Evolutionary conservation across 768 basidiomycete species (phyloP), one percentile per base, ranked within the genome.

Genomic region (Cystobasidiopsis lactophilus): DNA sequence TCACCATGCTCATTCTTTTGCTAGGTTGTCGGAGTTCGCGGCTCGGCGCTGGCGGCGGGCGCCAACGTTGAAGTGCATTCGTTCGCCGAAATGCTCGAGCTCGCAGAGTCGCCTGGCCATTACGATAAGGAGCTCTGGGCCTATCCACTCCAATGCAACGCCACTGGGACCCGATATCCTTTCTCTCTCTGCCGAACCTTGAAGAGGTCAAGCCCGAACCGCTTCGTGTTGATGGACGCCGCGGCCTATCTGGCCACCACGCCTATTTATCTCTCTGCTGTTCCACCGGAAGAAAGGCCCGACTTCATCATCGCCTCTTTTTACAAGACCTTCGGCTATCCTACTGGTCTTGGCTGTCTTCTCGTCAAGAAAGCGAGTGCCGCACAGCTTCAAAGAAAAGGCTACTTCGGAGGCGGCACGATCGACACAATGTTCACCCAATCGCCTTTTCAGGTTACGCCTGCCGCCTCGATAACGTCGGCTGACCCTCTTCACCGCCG

Each of bases 291-390:
- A 0, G 53, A 55, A 2, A 58, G 57, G 9, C 63, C 63, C 2
- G 63, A 62, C 40, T 60, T 59, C 19, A 24, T 64, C 47, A 57
- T 53, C 21, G 56, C 54, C 21, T 58, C 56, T 4, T 58, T 59
- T 18, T 64, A 64, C 61, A 64, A 64, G 52, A 57, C 60, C 38
- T 60, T 58, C 53, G 63, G 63, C 35, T 62, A 49, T 21, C 63
- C 63, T 1, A 64, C 63, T 5, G 61, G 61, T 1, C 54, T 64
- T 30, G 63, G 63, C 9, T 48, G 51, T 23, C 51, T 64, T 26
- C 10, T 64, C 45, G 53, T 64, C 37, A 59, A 59, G 16, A 59
- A 57, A 26, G 26, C 40, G 14, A 45, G 55, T 11, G 37, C 33
- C 1, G 9, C 16, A 21, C 23, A 44, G 3, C 40, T 57, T 23